Base-by-base conservation (phyloP, 805 yeast genomes). In the Kazachstania martiniae region DNA sequence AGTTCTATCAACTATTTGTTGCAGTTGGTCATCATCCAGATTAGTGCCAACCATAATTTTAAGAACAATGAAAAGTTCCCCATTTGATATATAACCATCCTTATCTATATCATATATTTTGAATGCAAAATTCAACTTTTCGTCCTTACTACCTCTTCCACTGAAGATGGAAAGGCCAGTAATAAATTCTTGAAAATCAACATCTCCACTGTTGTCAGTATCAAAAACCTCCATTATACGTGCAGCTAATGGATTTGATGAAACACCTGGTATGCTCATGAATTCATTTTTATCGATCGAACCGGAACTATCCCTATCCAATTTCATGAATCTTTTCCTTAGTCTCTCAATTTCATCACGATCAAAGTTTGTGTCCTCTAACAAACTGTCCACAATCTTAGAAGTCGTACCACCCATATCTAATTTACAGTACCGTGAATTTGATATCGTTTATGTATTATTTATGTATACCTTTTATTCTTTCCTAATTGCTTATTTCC, bases 41-140 rank as follows among this genome's bases (percentile, higher is more conserved):
- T 91, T 86, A 44, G 75, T 78, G 1, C 97, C 98, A 18, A 93
- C 98, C 98, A 91, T 91, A 73, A 84, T 82, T 58, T 91, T 83
- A 61, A 91, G 65, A 25, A 91, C 97, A 25, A 89, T 67, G 49
- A 79, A 91, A 35, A 91, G 58, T 59, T 91, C 99, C 16, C 98
- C 99, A 52, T 89, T 89, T 3, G 96, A 87, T 23, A 91, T 84
- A 53, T 51, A 86, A 0, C 98, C 98, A 53, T 91, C 99, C 35
- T 85, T 69, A 58, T 91, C 99, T 41, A 91, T 85, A 53, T 91
- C 99, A 52, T 91, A 91, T 13, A 91, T 85, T 49, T 77, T 82
- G 61, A 91, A 91, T 8, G 95, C 91, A 63, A 93, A 91, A 50
- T 66, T 66, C 37, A 89, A 66, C 57, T 86, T 89, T 43, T 85